Evolutionary conservation across 306 rosid genomes (phyloP).

Genomic region (Cicer cuneatum): DNA sequence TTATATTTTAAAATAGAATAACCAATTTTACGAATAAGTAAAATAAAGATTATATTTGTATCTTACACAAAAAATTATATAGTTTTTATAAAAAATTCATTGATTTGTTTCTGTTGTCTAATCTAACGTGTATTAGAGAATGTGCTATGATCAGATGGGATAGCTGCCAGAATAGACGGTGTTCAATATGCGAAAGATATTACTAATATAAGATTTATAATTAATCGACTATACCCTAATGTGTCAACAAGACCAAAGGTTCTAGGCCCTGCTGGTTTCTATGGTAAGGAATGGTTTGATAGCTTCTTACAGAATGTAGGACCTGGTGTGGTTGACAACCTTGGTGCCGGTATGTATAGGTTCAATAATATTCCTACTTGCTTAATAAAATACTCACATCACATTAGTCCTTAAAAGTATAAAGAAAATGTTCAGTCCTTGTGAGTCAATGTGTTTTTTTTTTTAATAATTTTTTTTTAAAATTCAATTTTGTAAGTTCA

Average conservation of each 20-base stretch:
- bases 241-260: constrained; percentile 58
- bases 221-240: constrained; percentile 50
- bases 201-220: constrained; percentile 43
- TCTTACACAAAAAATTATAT: no score
- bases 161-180: constrained; percentile 54
- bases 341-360: constrained; percentile 65
- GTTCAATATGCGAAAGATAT: constrained; percentile 66
- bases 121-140: constrained; percentile 51
- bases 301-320: constrained; percentile 54
- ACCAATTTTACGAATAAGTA: no score
- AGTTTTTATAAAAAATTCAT: no score
- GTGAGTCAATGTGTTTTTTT: no score
- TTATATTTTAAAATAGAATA: no score
- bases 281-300: constrained; percentile 59
- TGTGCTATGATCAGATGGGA: constrained; percentile 59
- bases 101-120: not conserved
- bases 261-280: constrained; percentile 73
- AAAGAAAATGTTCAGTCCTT: no score
- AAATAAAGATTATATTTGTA: no score
- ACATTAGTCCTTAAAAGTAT: no score
- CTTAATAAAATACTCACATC: no score
- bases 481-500: no score
- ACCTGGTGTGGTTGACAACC: constrained; percentile 64
- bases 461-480: no score
- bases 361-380: not conserved